Percentiles rank a stretch among this genome's conserved stretches.
These are phyloP conservation scores for Chalara sp. DNA, from an alignment of 2,329 filamentous ascomycete genomes.

Conservation along the genomic window DNA sequence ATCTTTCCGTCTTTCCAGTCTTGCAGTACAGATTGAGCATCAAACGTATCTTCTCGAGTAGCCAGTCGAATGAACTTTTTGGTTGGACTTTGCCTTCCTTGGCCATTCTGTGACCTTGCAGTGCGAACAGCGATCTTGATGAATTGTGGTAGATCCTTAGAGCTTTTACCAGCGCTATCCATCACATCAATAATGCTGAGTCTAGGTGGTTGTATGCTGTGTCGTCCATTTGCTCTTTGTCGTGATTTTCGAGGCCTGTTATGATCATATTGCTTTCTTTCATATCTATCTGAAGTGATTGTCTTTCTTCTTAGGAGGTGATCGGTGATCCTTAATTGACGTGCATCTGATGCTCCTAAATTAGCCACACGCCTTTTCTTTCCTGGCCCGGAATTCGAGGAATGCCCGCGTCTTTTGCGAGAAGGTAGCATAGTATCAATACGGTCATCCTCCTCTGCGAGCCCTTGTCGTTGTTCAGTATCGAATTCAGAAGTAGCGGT, in stretches of 20 bases:
- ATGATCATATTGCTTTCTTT: neutral
- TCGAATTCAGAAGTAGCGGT: constrained; percentile 10
- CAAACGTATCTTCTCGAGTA: constrained; percentile 52
- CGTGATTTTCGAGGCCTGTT: neutral
- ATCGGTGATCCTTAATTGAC: constrained; percentile 23
- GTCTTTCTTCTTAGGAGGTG: constrained; percentile 11
- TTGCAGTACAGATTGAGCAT: constrained; percentile 45
- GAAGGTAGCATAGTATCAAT: constrained; percentile 29
- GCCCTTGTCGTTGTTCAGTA: constrained; percentile 13
- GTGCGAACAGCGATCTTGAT: constrained; percentile 55
- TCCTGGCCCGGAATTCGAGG: neutral
- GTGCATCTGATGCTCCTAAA: constrained; percentile 1
- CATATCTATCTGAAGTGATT: neutral
- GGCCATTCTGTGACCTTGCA: constrained; percentile 37
- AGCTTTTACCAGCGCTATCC: constrained; percentile 25
- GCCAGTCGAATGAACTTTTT: constrained; percentile 54
- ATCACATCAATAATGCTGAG: constrained; percentile 56
- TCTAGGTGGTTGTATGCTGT: constrained; percentile 30
- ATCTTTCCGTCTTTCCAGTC: constrained; percentile 43
- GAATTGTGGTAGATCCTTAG: constrained; percentile 41
- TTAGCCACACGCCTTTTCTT: constrained; percentile 14
- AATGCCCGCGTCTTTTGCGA: constrained; percentile 15
- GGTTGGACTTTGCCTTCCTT: constrained; percentile 48
- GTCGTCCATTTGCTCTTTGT: neutral
- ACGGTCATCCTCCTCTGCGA: constrained; percentile 24